Base-by-base conservation (phyloP, 768 basidiomycete genomes). In the Trametes cingulata region DNA sequence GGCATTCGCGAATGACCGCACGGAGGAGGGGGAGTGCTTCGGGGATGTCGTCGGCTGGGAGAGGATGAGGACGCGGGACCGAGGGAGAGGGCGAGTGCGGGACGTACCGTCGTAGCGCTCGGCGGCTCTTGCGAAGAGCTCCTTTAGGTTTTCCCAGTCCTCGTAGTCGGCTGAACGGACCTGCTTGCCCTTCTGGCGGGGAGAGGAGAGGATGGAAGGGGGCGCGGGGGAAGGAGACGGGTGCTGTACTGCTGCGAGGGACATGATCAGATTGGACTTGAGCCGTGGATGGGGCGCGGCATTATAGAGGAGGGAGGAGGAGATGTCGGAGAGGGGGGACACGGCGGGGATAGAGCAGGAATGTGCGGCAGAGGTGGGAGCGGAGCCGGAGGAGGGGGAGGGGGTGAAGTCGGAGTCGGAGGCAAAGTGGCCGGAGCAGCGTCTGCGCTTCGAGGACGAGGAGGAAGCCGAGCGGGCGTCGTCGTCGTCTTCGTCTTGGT, bases 111-210 rank as follows among this genome's bases (percentile, higher is more conserved):
- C 85, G 63, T 84, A 86, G 58, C 79, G 76, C 61, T 85, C 82
- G 3, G 79, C 76, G 19, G 85, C 85, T 50, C 78, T 77, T 0
- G 75, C 73, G 68, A 85, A 86, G 10, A 87, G 75, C 57, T 85
- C 83, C 69, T 87, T 88, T 43, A 88, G 74, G 70, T 84, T 82
- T 53, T 84, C 79, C 88, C 87, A 88, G 67, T 88, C 86, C 53
- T 82, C 81, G 48, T 75, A 63, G 54, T 68, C 69, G 39, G 53
- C 58, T 14, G 63, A 52, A 33, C 35, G 36, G 49, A 58, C 48
- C 56, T 43, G 61, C 46, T 61, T 62, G 63, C 52, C 58, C 53
- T 58, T 54, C 20, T 36, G 15, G 15, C 45, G 27, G 60, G 52
- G 47, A 46, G 37, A 47, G 43, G 58, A 47, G 46, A 42, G 35